Percentiles rank a stretch among this genome's conserved stretches.
Evolutionary conservation across 169 alveolate species (phyloP).

Genomic region (Plasmodium ovale): DNA sequence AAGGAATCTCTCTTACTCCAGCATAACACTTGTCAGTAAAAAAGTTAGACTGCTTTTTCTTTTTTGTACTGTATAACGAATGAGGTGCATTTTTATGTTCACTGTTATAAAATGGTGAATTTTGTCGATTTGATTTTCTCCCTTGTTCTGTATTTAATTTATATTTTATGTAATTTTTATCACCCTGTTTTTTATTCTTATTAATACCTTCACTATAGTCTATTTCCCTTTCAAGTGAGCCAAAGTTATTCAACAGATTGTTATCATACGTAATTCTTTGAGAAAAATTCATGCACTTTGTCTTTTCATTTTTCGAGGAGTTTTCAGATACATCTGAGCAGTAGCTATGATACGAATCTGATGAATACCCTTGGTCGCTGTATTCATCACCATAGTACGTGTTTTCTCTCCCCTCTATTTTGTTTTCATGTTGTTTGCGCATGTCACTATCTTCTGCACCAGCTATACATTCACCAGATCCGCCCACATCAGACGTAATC

Average conservation of each 20-base stretch:
- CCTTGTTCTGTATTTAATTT: not conserved
- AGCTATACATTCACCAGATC: not conserved
- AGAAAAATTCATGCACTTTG: conserved; percentile 41
- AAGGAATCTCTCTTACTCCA: not conserved
- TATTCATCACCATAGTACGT: not conserved
- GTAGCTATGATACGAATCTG: conserved; percentile 24
- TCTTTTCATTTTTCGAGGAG: conserved; percentile 19
- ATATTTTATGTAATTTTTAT: not conserved
- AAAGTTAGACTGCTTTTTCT: not conserved
- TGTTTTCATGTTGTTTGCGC: not conserved
- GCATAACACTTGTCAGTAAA: not conserved
- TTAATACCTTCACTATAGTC: not conserved
- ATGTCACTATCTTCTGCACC: not conserved
- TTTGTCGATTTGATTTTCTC: not conserved
- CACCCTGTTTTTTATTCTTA: not conserved
- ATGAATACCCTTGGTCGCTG: not conserved
- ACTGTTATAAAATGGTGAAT: not conserved
- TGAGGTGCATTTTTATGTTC: not conserved
- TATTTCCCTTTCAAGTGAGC: conserved; percentile 22
- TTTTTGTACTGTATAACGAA: not conserved
- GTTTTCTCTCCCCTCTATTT: not conserved
- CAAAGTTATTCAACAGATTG: not conserved
- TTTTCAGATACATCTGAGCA: conserved; percentile 32
- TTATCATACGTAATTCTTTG: conserved; percentile 61
- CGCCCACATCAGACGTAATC: not conserved